A percentile compares a stretch with the other conserved stretches of the same genome.
Conservation (phyloP, 495 filamentous ascomycete genomes). For the Penicillium fimorum region DNA sequence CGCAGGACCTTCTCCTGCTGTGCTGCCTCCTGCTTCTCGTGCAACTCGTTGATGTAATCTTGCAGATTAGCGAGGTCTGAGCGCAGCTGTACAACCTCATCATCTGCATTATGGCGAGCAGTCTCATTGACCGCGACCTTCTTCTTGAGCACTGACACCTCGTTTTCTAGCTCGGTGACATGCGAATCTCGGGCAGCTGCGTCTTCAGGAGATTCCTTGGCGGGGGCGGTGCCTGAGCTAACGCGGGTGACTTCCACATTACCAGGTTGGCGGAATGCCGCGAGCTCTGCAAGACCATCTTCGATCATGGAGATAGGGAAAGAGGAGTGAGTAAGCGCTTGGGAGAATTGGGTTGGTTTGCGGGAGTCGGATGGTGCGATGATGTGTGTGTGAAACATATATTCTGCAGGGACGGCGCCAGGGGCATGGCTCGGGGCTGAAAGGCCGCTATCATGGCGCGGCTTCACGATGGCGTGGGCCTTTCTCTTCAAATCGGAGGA, state of each 20-base stretch:
- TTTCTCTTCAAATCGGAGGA: conserved; percentile 45
- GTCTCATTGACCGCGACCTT: conserved; percentile 40
- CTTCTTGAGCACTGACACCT: conserved; percentile 41
- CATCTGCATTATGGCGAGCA: conserved; percentile 35
- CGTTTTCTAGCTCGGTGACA: conserved; percentile 35
- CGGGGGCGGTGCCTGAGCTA: conserved; percentile 8
- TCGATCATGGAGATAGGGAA: conserved; percentile 56
- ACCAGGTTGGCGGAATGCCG: conserved; percentile 31
- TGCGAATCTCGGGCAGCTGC: conserved; percentile 30
- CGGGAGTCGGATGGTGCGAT: conserved; percentile 25
- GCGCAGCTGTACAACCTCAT: conserved; percentile 42
- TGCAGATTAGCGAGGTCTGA: conserved; percentile 38
- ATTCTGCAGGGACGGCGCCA: conserved; percentile 60
- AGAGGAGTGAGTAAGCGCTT: conserved; percentile 50
- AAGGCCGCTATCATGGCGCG: conserved; percentile 51
- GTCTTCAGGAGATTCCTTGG: conserved; percentile 16
- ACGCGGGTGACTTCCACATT: conserved; percentile 16
- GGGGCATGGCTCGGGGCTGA: conserved; percentile 41
- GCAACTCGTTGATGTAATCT: conserved; percentile 43
- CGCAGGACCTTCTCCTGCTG: conserved; percentile 37
- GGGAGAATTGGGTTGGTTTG: conserved; percentile 40
- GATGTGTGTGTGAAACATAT: conserved; percentile 67
- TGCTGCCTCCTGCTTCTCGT: conserved; percentile 40
- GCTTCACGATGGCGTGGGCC: conserved; percentile 67
- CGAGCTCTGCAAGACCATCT: conserved; percentile 54